Percentiles rank a stretch among this genome's conserved stretches.
phyloP scores from a whole-genome alignment of 2,329 filamentous ascomycete species.

The Daldinia sp. region DNA sequence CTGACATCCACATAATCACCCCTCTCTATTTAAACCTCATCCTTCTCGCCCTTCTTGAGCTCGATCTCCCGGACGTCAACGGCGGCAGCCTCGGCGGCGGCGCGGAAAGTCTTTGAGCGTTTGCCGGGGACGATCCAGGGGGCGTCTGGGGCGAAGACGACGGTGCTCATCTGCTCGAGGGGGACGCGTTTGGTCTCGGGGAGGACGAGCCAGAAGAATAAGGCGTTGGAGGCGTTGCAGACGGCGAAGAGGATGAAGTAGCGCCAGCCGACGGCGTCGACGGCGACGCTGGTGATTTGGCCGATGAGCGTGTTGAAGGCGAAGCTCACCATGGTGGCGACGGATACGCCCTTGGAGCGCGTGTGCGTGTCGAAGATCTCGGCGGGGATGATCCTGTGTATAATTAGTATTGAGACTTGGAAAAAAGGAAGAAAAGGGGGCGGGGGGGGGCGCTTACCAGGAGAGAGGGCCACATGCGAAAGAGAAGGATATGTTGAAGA shows the following conservation, averaged over 20 bases:
- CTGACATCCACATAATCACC: background rate
- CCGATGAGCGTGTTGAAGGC: conserved; percentile 74
- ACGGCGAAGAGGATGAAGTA: conserved; percentile 73
- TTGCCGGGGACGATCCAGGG: conserved; percentile 72
- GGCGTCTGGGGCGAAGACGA: conserved; percentile 68
- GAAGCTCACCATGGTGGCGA: conserved; percentile 79
- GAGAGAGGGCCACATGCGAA: conserved; percentile 76
- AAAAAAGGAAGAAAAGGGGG: background rate
- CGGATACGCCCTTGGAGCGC: conserved; percentile 78
- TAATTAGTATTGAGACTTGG: conserved; percentile 1
- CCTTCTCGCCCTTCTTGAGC: conserved; percentile 11
- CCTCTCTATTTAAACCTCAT: background rate
- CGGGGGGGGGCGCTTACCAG: conserved; percentile 41
- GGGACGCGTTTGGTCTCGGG: conserved; percentile 73
- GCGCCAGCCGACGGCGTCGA: conserved; percentile 64
- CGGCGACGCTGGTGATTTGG: conserved; percentile 57
- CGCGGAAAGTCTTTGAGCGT: conserved; percentile 59
- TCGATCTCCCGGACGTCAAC: conserved; percentile 1
- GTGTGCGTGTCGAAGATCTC: conserved; percentile 85
- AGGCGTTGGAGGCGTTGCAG: conserved; percentile 67
- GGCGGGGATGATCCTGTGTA: conserved; percentile 67
- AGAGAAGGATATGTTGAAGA: conserved; percentile 83
- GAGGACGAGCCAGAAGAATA: conserved; percentile 70
- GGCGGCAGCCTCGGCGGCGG: conserved; percentile 46
- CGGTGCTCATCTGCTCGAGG: conserved; percentile 73